These are phyloP conservation scores for Cercospora berteroae DNA, from an alignment of 2,329 filamentous ascomycete species.

Conservation along the genomic window DNA sequence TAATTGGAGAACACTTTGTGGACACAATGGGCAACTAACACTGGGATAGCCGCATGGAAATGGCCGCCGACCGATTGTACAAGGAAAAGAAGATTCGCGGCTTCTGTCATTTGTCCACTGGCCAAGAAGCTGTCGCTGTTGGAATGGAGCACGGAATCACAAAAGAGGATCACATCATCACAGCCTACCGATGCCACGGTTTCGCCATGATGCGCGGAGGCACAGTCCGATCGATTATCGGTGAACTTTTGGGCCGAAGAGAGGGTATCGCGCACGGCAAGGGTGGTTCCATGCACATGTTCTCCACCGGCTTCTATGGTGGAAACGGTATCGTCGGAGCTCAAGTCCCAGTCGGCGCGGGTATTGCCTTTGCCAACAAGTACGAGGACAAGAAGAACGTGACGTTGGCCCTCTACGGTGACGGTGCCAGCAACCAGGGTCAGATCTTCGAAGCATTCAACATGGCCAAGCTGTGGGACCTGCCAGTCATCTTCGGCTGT, in stretches of 20 bases:
- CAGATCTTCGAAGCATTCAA: conserved; percentile 99
- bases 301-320: conserved; percentile 94
- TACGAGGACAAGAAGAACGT: conserved; percentile 86
- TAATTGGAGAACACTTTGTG: background rate
- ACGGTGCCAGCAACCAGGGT: conserved; percentile 97
- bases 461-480: conserved; percentile 99
- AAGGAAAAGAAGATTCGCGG: conserved; percentile 99
- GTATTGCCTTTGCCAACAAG: conserved; percentile 94
- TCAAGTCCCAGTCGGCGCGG: conserved; percentile 94
- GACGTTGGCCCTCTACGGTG: conserved; percentile 88
- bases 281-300: conserved; percentile 99
- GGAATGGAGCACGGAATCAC: conserved; percentile 96
- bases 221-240: conserved; percentile 86
- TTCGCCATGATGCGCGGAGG: conserved; percentile 96
- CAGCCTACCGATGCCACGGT: conserved; percentile 97
- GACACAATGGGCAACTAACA: conserved; percentile 24
- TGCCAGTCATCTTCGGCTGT: conserved; percentile 93
- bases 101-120: conserved; percentile 98
- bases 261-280: conserved; percentile 98
- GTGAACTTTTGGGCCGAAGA: conserved; percentile 89
- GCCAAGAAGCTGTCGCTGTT: conserved; percentile 94
- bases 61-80: conserved; percentile 98
- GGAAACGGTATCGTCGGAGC: conserved; percentile 99
- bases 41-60: conserved; percentile 85
- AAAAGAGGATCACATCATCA: conserved; percentile 91